Evolutionary conservation across 2,329 filamentous ascomycete genomes (phyloP).

Genomic region (Neophaeococcomyces mojaviensis): DNA sequence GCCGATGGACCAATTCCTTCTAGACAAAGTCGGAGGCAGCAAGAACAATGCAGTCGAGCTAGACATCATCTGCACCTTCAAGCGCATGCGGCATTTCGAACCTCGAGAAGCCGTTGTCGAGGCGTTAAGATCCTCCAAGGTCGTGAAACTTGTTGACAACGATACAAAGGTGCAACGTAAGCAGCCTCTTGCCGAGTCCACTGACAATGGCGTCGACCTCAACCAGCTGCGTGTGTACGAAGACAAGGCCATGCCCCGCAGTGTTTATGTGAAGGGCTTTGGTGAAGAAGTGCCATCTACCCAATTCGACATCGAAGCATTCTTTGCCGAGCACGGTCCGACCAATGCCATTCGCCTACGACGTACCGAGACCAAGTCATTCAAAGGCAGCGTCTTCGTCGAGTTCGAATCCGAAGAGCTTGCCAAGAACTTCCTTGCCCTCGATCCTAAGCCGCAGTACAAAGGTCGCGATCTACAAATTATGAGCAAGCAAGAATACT

Average conservation of each 20-base stretch:
- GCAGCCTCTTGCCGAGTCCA: slow-evolving; percentile 52
- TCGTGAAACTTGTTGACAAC: slow-evolving; percentile 66
- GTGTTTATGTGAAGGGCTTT: slow-evolving; percentile 91
- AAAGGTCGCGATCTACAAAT: slow-evolving; percentile 71
- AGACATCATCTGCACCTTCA: slow-evolving; percentile 74
- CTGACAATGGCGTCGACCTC: slow-evolving; percentile 48
- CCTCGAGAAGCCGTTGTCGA: slow-evolving; percentile 75
- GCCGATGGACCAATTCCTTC: slow-evolving; percentile 78
- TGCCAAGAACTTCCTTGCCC: slow-evolving; percentile 68
- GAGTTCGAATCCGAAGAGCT: slow-evolving; percentile 77
- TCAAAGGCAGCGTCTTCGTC: slow-evolving; percentile 96
- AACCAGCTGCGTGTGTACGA: slow-evolving; percentile 49
- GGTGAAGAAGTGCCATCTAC: slow-evolving; percentile 74
- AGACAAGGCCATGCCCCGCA: slow-evolving; percentile 61
- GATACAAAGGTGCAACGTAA: slow-evolving; percentile 71
- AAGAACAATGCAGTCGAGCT: slow-evolving; percentile 76
- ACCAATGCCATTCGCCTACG: slow-evolving; percentile 81
- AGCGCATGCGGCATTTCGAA: slow-evolving; percentile 93
- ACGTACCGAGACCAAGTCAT: slow-evolving; percentile 61
- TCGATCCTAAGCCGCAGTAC: slow-evolving; percentile 77
- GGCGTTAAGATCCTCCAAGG: slow-evolving; percentile 69
- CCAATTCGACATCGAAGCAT: slow-evolving; percentile 89
- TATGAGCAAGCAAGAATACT: slow-evolving; percentile 84
- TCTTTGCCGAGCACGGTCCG: slow-evolving; percentile 74
- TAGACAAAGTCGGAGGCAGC: slow-evolving; percentile 66